These are phyloP conservation scores for Colletotrichum eleusines DNA, from an alignment of 2,329 filamentous ascomycete genomes.

Conservation along the genomic window DNA sequence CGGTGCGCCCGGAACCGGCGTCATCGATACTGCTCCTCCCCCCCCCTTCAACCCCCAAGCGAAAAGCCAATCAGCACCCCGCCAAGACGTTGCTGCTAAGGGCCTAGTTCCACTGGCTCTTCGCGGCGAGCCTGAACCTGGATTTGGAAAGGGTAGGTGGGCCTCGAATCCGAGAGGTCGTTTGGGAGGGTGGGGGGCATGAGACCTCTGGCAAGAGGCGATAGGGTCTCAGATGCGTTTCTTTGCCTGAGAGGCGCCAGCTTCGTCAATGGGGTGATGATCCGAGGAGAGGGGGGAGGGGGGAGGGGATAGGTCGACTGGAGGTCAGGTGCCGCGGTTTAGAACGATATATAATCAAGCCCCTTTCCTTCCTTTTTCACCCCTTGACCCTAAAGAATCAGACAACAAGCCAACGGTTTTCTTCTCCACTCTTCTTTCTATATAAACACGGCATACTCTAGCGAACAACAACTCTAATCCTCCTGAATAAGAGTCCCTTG, in stretches of 20 bases:
- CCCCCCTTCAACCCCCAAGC: no score
- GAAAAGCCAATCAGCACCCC: neutral
- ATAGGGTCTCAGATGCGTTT: neutral
- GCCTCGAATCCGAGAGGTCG: neutral
- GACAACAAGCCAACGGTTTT: neutral
- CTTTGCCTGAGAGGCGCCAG: neutral
- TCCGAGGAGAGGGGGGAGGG: neutral
- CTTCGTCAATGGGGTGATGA: neutral
- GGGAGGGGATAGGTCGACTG: neutral
- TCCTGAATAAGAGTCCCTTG: no score
- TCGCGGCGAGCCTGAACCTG: neutral
- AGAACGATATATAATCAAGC: neutral
- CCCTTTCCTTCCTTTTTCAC: neutral
- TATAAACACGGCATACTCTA: no score
- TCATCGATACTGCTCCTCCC: neutral
- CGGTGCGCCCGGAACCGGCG: slow-evolving; percentile 6
- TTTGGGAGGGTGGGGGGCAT: neutral
- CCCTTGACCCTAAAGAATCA: neutral
- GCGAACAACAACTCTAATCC: neutral
- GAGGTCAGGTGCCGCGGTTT: neutral
- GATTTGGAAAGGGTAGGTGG: neutral
- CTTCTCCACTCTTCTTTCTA: no score
- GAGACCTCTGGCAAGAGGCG: neutral
- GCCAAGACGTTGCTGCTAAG: neutral
- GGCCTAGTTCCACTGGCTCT: neutral